phyloP scores from a whole-genome alignment of 305 asterid genomes.

The Solanum aculeatissimum region DNA sequence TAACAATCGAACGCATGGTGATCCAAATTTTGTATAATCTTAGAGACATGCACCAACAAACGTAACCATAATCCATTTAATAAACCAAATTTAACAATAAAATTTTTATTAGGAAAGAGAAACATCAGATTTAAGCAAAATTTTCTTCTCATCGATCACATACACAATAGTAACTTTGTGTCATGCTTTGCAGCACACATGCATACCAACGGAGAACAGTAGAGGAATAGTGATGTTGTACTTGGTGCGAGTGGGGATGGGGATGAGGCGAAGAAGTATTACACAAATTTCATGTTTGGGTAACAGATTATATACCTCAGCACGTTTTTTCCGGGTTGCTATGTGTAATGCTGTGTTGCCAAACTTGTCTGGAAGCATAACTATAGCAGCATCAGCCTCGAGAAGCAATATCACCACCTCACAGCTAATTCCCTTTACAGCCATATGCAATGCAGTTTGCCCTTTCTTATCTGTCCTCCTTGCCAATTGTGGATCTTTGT shows the following conservation, averaged over 20 bases:
- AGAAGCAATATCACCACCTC: slow-evolving; percentile 68
- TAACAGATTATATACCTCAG: slow-evolving; percentile 37
- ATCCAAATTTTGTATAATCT: not conserved
- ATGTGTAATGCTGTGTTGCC: slow-evolving; percentile 71
- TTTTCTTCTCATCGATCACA: not conserved
- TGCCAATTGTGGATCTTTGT: slow-evolving; percentile 60
- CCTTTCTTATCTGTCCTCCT: slow-evolving; percentile 79
- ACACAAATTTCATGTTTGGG: not conserved
- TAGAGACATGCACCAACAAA: not conserved
- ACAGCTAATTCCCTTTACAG: slow-evolving; percentile 64
- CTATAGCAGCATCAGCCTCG: slow-evolving; percentile 72
- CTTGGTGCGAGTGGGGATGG: not conserved
- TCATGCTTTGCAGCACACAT: not conserved
- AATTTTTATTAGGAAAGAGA: not conserved
- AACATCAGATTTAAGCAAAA: not conserved
- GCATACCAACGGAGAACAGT: not conserved
- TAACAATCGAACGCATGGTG: not conserved
- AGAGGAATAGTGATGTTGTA: not conserved
- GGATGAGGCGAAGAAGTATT: not conserved
- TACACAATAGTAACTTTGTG: not conserved
- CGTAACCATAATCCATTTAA: not conserved
- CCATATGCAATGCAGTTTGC: slow-evolving; percentile 83
- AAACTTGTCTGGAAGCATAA: slow-evolving; percentile 73
- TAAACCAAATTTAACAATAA: not conserved
- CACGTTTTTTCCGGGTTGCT: slow-evolving; percentile 70